Evolutionary conservation across 2,329 filamentous ascomycete genomes (phyloP).

Genomic region (Colletotrichum abscissum): DNA sequence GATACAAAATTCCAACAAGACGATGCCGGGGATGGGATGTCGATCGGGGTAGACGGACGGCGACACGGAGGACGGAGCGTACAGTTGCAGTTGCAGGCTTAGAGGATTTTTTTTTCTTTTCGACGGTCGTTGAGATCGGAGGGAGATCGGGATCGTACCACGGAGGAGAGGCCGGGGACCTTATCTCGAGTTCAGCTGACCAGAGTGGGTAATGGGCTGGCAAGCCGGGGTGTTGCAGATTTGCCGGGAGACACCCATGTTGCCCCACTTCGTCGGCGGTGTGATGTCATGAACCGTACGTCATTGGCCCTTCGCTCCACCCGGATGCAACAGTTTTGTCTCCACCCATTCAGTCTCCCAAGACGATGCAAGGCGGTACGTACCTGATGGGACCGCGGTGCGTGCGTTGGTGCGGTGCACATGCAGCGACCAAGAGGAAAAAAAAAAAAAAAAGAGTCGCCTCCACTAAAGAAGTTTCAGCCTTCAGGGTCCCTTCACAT

Average conservation of each 20-base stretch:
- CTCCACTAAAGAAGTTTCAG: constrained; percentile 34
- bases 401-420: background rate
- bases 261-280: constrained; percentile 18
- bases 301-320: constrained; percentile 26
- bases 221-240: constrained; percentile 17
- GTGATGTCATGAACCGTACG: constrained; percentile 33
- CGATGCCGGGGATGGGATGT: constrained; percentile 6
- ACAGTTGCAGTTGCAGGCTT: background rate
- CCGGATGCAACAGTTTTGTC: constrained; percentile 9
- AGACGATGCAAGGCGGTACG: background rate
- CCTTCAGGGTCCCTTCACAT: constrained; percentile 10
- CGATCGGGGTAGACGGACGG: constrained; percentile 16
- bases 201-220: constrained; percentile 3
- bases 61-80: constrained; percentile 16
- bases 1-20: background rate
- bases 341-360: background rate
- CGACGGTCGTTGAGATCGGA: constrained; percentile 15
- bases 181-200: constrained; percentile 26
- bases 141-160: constrained; percentile 27
- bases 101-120: background rate
- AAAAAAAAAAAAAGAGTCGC: background rate
- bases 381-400: background rate
- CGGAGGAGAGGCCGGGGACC: constrained; percentile 23
- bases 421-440: background rate
- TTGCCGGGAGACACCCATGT: constrained; percentile 17